Evolutionary conservation across 2,329 filamentous ascomycete genomes (phyloP).

Genomic region (Talaromyces sp.): DNA sequence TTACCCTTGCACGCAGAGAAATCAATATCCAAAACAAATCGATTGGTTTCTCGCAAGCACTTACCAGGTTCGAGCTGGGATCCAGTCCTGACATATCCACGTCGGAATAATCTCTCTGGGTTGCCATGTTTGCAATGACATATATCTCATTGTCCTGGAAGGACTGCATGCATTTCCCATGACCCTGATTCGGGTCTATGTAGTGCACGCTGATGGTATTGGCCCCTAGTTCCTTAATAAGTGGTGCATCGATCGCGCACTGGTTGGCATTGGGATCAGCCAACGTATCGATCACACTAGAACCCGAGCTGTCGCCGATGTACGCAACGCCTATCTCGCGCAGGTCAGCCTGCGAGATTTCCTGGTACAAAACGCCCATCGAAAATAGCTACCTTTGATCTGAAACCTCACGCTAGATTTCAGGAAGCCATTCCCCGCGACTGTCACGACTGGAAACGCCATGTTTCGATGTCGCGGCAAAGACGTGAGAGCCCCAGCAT

Average conservation of each 20-base stretch:
- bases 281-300: not conserved
- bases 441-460: not conserved
- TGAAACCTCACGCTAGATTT: not conserved
- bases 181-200: conserved; percentile 50
- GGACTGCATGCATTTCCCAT: conserved; percentile 74
- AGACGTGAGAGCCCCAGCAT: not conserved
- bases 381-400: not conserved
- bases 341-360: not conserved
- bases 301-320: not conserved
- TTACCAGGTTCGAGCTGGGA: not conserved
- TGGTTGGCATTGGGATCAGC: not conserved
- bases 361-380: not conserved
- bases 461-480: not conserved
- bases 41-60: not conserved
- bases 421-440: not conserved
- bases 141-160: conserved; percentile 81
- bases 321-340: not conserved
- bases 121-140: conserved; percentile 74
- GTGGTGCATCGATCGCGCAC: not conserved
- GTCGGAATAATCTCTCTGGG: conserved; percentile 53
- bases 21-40: not conserved
- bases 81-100: not conserved
- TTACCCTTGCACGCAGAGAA: not conserved
- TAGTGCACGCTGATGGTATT: conserved; percentile 33
- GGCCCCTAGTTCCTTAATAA: not conserved